Base-by-base conservation (phyloP, 192 early-diverging fungal genomes). In the Phycomyces blakesleeanus region DNA sequence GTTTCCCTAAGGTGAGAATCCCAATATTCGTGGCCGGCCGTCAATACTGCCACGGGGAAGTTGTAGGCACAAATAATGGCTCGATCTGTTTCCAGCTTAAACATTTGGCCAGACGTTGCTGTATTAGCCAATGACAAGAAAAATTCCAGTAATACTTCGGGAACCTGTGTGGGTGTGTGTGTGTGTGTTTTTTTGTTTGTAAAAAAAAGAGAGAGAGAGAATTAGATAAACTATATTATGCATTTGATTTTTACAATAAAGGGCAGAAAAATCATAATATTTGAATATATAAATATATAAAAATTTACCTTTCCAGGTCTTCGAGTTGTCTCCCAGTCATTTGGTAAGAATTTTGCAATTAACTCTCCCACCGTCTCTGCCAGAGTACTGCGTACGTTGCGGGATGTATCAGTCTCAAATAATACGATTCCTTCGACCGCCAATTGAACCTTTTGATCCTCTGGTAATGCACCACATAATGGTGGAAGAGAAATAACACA, bases 11-110 rank as follows among this genome's bases (percentile, higher is more conserved):
- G 71, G 50, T 81, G 58, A 14, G 64, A 52, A 20, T 85, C 79
- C 83, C 83, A 85, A 49, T 78, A 74, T 16, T 69, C 72, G 16
- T 55, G 67, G 27, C 83, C 83, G 52, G 79, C 75, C 25, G 83
- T 83, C 53, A 85, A 61, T 38, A 83, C 68, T 20, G 81, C 79
- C 37, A 78, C 83, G 27, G 83, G 83, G 60, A 85, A 85, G 54
- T 81, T 85, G 55, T 75, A 83, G 25, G 83, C 78, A 57, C 83
- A 85, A 40, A 81, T 76, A 22, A 73, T 62, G 0, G 79, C 69
- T 9, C 78, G 69, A 51, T 85, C 81, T 5, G 76, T 74, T 37
- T 85, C 83, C 15, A 74, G 63, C 41, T 76, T 71, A 29, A 76
- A 55, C 50, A 73, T 65, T 8, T 81, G 77, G 7, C 14, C 42